Evolutionary conservation across 2,329 filamentous ascomycete species (phyloP), one percentile per base, ranked within the genome.

Genomic region (Pyrenophora graminea): DNA sequence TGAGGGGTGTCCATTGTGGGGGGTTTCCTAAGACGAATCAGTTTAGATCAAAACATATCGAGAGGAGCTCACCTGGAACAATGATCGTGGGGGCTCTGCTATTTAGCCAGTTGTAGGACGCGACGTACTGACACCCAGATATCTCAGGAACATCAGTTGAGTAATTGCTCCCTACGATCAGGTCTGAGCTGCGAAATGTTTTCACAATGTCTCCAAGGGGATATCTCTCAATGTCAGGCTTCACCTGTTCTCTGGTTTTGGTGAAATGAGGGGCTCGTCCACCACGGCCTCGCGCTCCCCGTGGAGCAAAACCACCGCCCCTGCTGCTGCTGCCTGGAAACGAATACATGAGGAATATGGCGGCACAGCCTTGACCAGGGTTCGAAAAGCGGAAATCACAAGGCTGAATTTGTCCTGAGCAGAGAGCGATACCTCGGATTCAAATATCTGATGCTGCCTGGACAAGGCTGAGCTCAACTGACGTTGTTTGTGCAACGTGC

Each of bases 81-180:
- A 63, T 3, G 10, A 83, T 79, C 0, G 69, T 74, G 5, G 74
- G 71, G 27, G 23, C 46, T 30, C 63, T 51, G 23, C 71, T 45
- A 17, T 62, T 68, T 4, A 80, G 31, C 80, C 80, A 83, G 57
- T 79, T 83, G 69, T 81, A 84, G 0, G 81, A 83, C 17, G 77
- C 74, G 25, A 82, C 59, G 61, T 77, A 77, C 34, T 75, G 49
- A 53, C 70, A 71, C 41, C 76, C 59, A 6, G 58, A 66, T 48
- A 81, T 80, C 6, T 51, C 59, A 0, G 65, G 33, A 32, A 32
- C 6, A 3, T 40, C n/a, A 13, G 10, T 2, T 6, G 36, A 4
- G n/a, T 19, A 27, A 2, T 39, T 23, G 3, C 32, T 13, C 3
- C 15, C 18, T 7, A 25, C 6, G 7, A 45, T 45, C 7, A 68